phyloP scores from a whole-genome alignment of 768 basidiomycete genomes.

The Tylopilus plumbeoviolaceoides region DNA sequence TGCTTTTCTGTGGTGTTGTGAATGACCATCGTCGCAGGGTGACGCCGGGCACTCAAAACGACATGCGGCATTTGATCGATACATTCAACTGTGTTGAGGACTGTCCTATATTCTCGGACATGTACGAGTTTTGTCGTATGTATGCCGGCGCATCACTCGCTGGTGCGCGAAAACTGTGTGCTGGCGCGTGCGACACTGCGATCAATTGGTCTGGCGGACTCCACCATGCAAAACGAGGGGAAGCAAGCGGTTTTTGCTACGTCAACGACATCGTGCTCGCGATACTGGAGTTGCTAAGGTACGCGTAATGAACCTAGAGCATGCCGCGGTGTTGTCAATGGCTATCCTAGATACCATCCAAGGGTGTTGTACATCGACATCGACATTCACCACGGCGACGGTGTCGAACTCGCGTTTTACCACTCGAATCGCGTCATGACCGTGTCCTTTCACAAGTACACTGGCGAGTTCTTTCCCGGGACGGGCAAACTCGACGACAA shows the following conservation, averaged over 20 bases:
- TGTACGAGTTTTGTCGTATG: conserved; percentile 93
- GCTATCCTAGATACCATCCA: conserved; percentile 69
- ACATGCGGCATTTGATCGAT: conserved; percentile 76
- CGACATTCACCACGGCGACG: conserved; percentile 98
- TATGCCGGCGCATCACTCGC: conserved; percentile 92
- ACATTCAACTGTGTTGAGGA: conserved; percentile 95
- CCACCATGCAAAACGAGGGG: conserved; percentile 96
- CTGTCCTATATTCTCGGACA: conserved; percentile 91
- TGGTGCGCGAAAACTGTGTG: conserved; percentile 82
- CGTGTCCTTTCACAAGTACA: conserved; percentile 99
- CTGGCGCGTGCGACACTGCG: conserved; percentile 89
- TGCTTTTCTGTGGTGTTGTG: not conserved
- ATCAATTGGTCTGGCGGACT: conserved; percentile 99
- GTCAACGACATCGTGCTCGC: conserved; percentile 95
- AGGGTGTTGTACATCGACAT: conserved; percentile 98
- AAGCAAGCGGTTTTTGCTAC: conserved; percentile 98
- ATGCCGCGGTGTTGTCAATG: not conserved
- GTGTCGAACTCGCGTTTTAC: conserved; percentile 97
- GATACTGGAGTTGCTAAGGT: conserved; percentile 90
- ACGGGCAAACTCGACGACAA: conserved; percentile 96
- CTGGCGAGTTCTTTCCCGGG: conserved; percentile 96
- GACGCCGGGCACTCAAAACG: conserved; percentile 66
- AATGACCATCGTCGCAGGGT: conserved; percentile 49
- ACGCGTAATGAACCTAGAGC: conserved; percentile 7
- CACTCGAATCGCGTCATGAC: conserved; percentile 98